Percentiles rank a stretch among this genome's conserved stretches.
Conservation (phyloP, 164 flowering plant genomes). For the Taxillus chinensis region DNA sequence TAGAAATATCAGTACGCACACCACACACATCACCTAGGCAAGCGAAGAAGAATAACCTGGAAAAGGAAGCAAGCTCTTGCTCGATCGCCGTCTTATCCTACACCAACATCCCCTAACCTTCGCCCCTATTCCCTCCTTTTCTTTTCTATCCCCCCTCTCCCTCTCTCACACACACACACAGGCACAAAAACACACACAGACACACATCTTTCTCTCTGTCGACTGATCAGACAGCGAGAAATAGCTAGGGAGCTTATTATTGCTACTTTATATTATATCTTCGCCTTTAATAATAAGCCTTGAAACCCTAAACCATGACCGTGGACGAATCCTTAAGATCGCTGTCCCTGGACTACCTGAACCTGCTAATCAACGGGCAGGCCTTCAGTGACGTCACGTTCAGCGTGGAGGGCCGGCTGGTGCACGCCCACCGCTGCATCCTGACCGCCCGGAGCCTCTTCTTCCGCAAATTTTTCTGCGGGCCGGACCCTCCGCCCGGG, state of each 20-base stretch:
- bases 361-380: constrained; percentile 92
- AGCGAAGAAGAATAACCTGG: too few species aligned
- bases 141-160: too few species aligned
- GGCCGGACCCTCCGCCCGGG: constrained; percentile 47
- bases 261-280: not conserved
- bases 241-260: not conserved
- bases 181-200: too few species aligned
- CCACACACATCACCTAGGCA: too few species aligned
- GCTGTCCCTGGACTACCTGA: constrained; percentile 83
- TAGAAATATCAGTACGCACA: too few species aligned
- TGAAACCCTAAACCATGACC: constrained; percentile 17
- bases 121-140: too few species aligned
- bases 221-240: not conserved
- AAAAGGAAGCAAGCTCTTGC: too few species aligned
- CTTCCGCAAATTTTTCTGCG: constrained; percentile 90
- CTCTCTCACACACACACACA: too few species aligned
- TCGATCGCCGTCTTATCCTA: too few species aligned
- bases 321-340: constrained; percentile 75
- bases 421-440: constrained; percentile 94
- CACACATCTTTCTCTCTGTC: too few species aligned
- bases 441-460: constrained; percentile 81
- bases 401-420: constrained; percentile 86
- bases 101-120: too few species aligned
- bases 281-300: not conserved
- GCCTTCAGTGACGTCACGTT: constrained; percentile 98